Conservation (phyloP, 805 yeast genomes). For the Sugiyamaella marilandica region DNA sequence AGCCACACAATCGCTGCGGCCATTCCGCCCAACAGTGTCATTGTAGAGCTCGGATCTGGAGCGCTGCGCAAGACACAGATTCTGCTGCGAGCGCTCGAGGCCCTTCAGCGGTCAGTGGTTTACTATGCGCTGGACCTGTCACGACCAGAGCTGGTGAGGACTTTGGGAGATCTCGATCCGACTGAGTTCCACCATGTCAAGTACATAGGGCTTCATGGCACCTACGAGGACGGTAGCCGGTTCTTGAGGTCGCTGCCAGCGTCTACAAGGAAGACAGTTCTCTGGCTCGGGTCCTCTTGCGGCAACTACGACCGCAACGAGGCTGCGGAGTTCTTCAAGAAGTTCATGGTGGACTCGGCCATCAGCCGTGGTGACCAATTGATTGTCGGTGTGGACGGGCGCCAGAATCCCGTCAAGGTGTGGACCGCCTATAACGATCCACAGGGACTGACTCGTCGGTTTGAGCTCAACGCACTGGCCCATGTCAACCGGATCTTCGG, state of each 20-base stretch:
- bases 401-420: neutral
- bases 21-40: neutral
- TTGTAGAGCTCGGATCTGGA: conserved; percentile 1
- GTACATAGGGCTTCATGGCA: neutral
- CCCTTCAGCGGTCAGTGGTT: neutral
- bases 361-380: neutral
- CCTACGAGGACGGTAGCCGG: neutral
- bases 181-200: neutral
- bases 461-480: neutral
- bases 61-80: neutral
- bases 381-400: neutral
- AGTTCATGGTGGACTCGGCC: neutral
- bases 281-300: neutral
- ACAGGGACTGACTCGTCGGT: neutral
- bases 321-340: neutral
- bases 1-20: neutral
- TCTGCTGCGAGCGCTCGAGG: neutral
- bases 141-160: neutral
- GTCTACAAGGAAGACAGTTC: neutral
- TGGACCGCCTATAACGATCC: conserved; percentile 3
- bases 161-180: neutral
- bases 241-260: neutral
- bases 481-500: conserved; percentile 1
- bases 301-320: neutral
- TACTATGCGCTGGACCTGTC: conserved; percentile 1